Percentiles rank a stretch among this genome's conserved stretches.
These are phyloP conservation scores for Pestalotiopsis sp. DNA, from an alignment of 2,329 filamentous ascomycete species.

Conservation along the genomic window DNA sequence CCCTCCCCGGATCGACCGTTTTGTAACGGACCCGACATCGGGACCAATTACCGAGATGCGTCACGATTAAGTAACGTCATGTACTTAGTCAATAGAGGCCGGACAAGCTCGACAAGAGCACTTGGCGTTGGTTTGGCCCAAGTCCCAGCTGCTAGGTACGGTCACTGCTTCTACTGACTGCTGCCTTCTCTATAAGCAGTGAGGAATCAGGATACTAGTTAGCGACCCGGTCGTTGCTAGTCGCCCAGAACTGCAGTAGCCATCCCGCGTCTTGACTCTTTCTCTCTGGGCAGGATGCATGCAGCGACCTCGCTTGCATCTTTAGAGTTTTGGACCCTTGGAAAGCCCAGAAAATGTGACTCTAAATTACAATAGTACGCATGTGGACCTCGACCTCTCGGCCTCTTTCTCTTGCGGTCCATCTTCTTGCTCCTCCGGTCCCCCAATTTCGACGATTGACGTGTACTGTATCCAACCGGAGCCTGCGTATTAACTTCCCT, in stretches of 20 bases:
- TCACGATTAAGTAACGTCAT: conserved; percentile 7
- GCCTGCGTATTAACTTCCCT: too few relatives aligned
- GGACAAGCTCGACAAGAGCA: background rate
- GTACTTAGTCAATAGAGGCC: background rate
- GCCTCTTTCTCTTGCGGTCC: background rate
- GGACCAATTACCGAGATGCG: conserved; percentile 1
- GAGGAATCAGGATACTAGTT: too few relatives aligned
- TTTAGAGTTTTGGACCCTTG: background rate
- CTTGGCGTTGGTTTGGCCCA: too few relatives aligned
- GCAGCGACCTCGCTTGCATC: background rate
- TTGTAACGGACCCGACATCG: conserved; percentile 3
- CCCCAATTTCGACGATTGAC: background rate
- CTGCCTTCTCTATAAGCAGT: too few relatives aligned
- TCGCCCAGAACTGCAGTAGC: too few relatives aligned
- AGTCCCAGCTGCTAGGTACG: too few relatives aligned
- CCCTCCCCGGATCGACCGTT: background rate
- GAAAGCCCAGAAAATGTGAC: background rate
- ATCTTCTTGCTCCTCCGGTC: background rate
- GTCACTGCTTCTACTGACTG: too few relatives aligned
- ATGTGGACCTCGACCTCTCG: background rate
- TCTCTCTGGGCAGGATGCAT: background rate
- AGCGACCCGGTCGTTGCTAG: too few relatives aligned
- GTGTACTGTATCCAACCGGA: background rate
- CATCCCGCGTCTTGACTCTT: background rate
- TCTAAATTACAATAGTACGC: background rate